Conservation (phyloP, 2,329 filamentous ascomycete genomes). For the Davidsoniella neocaledoniae region DNA sequence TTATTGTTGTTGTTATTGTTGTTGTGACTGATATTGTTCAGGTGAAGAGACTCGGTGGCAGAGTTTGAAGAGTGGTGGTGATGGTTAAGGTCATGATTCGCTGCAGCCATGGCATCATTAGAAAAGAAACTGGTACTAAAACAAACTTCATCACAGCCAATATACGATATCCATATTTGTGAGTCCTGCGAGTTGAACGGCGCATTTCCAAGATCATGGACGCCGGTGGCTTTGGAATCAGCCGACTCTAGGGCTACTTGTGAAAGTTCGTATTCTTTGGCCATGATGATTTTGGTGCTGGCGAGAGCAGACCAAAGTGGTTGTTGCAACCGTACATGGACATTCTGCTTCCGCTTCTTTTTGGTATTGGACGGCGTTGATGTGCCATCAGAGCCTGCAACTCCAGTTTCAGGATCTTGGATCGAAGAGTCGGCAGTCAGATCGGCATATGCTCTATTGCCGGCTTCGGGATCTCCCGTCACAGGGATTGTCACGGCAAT, state of each 20-base stretch:
- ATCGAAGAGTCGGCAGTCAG: slow-evolving; percentile 6
- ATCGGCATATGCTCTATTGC: slow-evolving; percentile 6
- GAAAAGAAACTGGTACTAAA: slow-evolving; percentile 56
- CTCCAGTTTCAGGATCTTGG: slow-evolving; percentile 17
- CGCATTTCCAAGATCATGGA: slow-evolving; percentile 60
- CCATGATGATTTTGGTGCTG: slow-evolving; percentile 90
- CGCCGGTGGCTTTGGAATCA: slow-evolving; percentile 58
- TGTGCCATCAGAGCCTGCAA: slow-evolving; percentile 19
- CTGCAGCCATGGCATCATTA: slow-evolving; percentile 21
- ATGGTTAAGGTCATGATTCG: slow-evolving; percentile 1
- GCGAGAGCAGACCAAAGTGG: slow-evolving; percentile 88
- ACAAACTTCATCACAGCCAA: slow-evolving; percentile 60
- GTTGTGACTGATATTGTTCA: slow-evolving; percentile 20
- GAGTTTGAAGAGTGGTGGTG: slow-evolving; percentile 15
- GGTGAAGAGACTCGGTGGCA: not conserved
- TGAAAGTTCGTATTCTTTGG: slow-evolving; percentile 78
- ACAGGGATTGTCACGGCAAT: not conserved
- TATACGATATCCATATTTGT: slow-evolving; percentile 67
- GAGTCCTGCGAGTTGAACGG: slow-evolving; percentile 53
- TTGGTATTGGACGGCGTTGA: slow-evolving; percentile 31
- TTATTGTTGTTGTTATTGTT: slow-evolving; percentile 15
- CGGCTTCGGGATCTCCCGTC: slow-evolving; percentile 15
- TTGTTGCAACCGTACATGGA: slow-evolving; percentile 76
- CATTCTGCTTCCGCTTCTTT: slow-evolving; percentile 79
- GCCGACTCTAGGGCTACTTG: slow-evolving; percentile 57